A percentile compares a stretch with the other conserved stretches of the same genome.
Evolutionary conservation across 1,139 yeast genomes (phyloP).

Genomic region (Scheffersomyces parashehatae): DNA sequence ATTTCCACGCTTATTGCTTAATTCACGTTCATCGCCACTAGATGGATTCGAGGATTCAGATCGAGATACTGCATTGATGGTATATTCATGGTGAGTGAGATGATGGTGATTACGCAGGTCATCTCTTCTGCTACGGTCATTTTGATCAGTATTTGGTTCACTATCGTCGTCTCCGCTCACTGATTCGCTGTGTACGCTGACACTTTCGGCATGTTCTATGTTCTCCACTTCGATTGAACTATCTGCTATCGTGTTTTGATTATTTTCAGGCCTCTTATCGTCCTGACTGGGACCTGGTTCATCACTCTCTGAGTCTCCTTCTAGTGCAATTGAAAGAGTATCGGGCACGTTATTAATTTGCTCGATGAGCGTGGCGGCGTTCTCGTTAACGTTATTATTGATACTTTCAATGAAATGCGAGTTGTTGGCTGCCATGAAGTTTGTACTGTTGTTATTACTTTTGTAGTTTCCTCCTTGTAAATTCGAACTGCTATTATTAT

Average conservation of each 20-base stretch:
- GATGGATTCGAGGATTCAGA: neutral
- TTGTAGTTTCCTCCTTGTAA: neutral
- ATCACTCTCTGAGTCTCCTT: neutral
- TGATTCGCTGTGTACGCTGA: too few relatives aligned
- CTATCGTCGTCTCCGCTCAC: neutral
- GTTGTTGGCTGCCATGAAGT: neutral
- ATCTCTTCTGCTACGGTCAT: neutral
- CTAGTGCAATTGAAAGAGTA: neutral
- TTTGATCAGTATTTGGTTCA: neutral
- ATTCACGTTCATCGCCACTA: neutral
- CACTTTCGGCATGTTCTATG: too few relatives aligned
- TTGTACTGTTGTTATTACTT: neutral
- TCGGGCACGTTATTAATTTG: neutral
- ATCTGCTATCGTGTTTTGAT: neutral
- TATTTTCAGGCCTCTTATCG: neutral
- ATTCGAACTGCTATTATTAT: neutral
- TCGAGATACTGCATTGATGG: too few relatives aligned
- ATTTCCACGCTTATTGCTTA: neutral
- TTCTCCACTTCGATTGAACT: neutral
- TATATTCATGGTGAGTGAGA: neutral
- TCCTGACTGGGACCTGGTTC: neutral
- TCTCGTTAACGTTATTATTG: neutral
- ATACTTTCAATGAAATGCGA: neutral
- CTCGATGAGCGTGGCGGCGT: neutral
- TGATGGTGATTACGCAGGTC: neutral